Evolutionary conservation across 768 basidiomycete species (phyloP).

Genomic region (Pleurotus sapidus): DNA sequence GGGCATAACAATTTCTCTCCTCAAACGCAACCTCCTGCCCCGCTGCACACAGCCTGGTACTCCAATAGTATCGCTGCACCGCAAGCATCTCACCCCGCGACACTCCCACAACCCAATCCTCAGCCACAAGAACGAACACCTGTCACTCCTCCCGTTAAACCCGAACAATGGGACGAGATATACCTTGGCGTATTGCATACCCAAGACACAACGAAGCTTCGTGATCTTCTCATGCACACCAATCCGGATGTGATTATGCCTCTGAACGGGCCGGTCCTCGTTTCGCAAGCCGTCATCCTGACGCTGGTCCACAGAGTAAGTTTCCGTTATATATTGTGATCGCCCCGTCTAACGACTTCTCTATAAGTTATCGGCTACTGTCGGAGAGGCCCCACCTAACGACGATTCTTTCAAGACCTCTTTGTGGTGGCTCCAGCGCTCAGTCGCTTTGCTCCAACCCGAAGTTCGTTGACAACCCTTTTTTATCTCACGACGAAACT

Average conservation of each 20-base stretch:
- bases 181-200: slow-evolving; percentile 75
- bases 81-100: slow-evolving; percentile 77
- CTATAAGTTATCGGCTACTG: slow-evolving; percentile 70
- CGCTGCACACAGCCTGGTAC: slow-evolving; percentile 60
- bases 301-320: slow-evolving; percentile 81
- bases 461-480: slow-evolving; percentile 42
- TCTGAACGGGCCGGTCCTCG: slow-evolving; percentile 59
- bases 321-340: background rate
- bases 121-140: slow-evolving; percentile 23
- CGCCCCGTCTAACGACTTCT: slow-evolving; percentile 6
- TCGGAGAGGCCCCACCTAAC: slow-evolving; percentile 71
- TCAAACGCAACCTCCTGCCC: slow-evolving; percentile 33
- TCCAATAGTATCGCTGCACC: slow-evolving; percentile 66
- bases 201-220: slow-evolving; percentile 72
- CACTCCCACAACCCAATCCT: slow-evolving; percentile 55
- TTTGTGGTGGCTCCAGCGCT: slow-evolving; percentile 85
- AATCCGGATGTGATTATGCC: slow-evolving; percentile 84
- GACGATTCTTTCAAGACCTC: slow-evolving; percentile 82
- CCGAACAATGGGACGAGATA: slow-evolving; percentile 83
- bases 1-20: slow-evolving; percentile 31
- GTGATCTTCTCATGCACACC: slow-evolving; percentile 68
- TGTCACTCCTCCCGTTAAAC: slow-evolving; percentile 48
- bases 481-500: background rate
- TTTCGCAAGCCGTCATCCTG: slow-evolving; percentile 83
- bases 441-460: slow-evolving; percentile 67